These are phyloP conservation scores for Botrytis tulipae DNA, from an alignment of 2,329 filamentous ascomycete genomes.

Conservation along the genomic window DNA sequence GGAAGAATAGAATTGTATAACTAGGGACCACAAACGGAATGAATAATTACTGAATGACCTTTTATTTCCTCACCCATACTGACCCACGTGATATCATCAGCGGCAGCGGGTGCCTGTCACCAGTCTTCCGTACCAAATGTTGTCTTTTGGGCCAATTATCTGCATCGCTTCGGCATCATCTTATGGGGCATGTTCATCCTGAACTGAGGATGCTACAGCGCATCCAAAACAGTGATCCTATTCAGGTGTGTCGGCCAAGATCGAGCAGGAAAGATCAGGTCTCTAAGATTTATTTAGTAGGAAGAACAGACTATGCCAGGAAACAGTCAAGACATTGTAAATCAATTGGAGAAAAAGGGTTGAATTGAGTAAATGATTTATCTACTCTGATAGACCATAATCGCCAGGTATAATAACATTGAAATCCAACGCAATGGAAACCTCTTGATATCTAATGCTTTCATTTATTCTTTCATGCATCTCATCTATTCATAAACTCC, in stretches of 20 bases:
- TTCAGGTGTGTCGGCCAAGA: neutral
- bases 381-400: neutral
- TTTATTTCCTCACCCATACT: neutral
- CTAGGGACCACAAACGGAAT: neutral
- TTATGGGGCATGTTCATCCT: neutral
- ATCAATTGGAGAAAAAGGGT: neutral
- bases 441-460: neutral
- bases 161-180: neutral
- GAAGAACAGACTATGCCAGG: neutral
- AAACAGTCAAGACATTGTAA: neutral
- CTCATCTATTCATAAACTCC: conserved; percentile 8
- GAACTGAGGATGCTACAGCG: neutral
- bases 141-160: no score
- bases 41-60: neutral
- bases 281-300: no score
- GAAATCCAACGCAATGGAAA: neutral
- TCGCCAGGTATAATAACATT: neutral
- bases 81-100: neutral
- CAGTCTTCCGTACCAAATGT: neutral
- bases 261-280: neutral
- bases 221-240: neutral
- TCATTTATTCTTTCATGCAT: neutral
- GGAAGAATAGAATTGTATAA: neutral
- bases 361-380: neutral
- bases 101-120: neutral